A percentile compares a stretch with the other conserved stretches of the same genome.
Conservation (phyloP, 495 filamentous ascomycete genomes). For the Tuber borchii region DNA sequence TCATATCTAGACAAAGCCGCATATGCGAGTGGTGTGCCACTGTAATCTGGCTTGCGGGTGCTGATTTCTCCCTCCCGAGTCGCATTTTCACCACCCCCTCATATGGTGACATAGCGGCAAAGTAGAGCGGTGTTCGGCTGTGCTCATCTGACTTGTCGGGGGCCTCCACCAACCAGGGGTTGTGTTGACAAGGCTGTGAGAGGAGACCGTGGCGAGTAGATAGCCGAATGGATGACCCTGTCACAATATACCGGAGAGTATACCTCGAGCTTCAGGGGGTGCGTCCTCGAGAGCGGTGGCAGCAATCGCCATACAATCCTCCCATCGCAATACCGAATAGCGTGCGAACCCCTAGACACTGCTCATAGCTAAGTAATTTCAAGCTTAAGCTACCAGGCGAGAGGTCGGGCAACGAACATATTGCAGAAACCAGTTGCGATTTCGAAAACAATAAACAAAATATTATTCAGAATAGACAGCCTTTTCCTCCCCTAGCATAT, state of each 20-base stretch:
- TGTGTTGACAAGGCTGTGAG: constrained; percentile 53
- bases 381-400: not conserved
- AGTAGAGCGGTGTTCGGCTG: too few relatives aligned
- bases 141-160: too few relatives aligned
- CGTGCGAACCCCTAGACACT: constrained; percentile 58
- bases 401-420: constrained; percentile 15
- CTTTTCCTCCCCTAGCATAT: constrained; percentile 49
- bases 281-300: constrained; percentile 38
- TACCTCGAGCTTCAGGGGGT: constrained; percentile 53
- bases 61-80: too few relatives aligned
- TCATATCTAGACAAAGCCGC: too few relatives aligned
- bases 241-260: constrained; percentile 72
- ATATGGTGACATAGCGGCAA: too few relatives aligned
- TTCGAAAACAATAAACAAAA: constrained; percentile 54
- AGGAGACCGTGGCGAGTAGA: constrained; percentile 63
- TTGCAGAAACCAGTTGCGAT: constrained; percentile 54
- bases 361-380: constrained; percentile 55
- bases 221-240: constrained; percentile 73
- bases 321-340: constrained; percentile 80
- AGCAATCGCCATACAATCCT: constrained; percentile 59
- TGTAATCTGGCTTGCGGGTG: too few relatives aligned
- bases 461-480: constrained; percentile 70
- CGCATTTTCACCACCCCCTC: too few relatives aligned
- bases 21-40: too few relatives aligned
- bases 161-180: constrained; percentile 33